Base-by-base conservation (phyloP, 2,329 filamentous ascomycete genomes). In the Epichloe scottii region DNA sequence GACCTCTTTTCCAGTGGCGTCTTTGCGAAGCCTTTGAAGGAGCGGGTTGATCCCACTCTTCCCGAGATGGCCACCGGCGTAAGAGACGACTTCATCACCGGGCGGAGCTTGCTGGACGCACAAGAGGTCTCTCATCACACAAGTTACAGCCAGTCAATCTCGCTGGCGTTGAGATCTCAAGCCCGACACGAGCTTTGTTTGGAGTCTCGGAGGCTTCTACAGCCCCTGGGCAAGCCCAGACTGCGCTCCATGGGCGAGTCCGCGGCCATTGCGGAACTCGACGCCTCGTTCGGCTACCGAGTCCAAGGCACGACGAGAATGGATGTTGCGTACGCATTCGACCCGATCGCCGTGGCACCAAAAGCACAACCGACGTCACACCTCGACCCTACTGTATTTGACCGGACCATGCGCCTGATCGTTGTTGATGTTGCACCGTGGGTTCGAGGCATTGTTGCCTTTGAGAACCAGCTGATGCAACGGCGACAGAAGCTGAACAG, bases 361-460 rank as follows among this genome's bases (percentile, higher is more conserved):
- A 76, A 74, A 54, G 59, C 64, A 2, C 54, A 61, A 50, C 46
- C 57, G 17, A 59, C 59, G 15, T 57, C 61, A 7, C 71, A 71
- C 42, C 72, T 89, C 1, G 78, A 81, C 35, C 75, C 85, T 0
- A 90, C 87, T 0, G 81, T 85, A 0, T 89, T 95, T 57, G 89
- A 95, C 59, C 80, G 86, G 42, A 81, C 81, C 0, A 70, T 85
- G 59, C 64, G 67, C 0, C 71, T 83, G 19, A 79, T 95, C 34
- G 75, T 79, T 0, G 70, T 84, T 12, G 93, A 98, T 56, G 73
- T 97, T 2, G 90, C 89, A 0, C 93, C 94, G 0, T 97, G 88
- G 64, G 79, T 97, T n/a, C 85, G 94, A 11, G 76, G 77, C 38
- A 97, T 98, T 53, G 82, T 91, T 2, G 75, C 82, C 0, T 86